phyloP scores from a whole-genome alignment of 306 rosid species.

The Betula pendula region DNA sequence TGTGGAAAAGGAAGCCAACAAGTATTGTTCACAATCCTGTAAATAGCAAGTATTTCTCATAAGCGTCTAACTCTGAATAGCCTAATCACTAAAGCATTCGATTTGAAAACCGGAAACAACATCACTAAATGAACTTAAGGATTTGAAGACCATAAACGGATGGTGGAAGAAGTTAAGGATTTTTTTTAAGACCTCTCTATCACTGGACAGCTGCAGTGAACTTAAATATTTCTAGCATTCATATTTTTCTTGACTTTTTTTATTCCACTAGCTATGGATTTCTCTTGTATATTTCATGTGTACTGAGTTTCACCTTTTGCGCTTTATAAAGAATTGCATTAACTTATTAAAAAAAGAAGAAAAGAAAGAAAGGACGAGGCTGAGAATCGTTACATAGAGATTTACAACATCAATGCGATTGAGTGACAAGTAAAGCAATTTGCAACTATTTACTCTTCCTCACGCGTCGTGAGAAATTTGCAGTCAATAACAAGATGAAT shows the following conservation, averaged over 20 bases:
- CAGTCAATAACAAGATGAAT: neutral
- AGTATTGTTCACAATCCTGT: conserved; percentile 47
- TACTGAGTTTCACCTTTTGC: no score
- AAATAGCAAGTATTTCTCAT: conserved; percentile 32
- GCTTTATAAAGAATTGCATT: no score
- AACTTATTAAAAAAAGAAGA: no score
- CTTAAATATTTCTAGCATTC: no score
- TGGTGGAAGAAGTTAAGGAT: no score
- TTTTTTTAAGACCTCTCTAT: no score
- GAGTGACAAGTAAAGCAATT: neutral
- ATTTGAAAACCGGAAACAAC: neutral
- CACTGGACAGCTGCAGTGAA: no score
- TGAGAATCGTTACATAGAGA: neutral
- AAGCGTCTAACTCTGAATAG: conserved; percentile 17
- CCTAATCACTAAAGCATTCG: neutral
- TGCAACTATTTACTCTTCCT: neutral
- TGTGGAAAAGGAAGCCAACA: conserved; percentile 57
- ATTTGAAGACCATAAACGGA: no score
- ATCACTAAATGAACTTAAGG: neutral
- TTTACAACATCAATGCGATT: neutral
- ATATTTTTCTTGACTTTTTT: no score
- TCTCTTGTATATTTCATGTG: no score
- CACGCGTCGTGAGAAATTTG: neutral
- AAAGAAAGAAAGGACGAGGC: neutral
- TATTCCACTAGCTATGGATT: no score